Base-by-base conservation (phyloP, 73 alveolate genomes). In the Durusdinium trenchii region DNA sequence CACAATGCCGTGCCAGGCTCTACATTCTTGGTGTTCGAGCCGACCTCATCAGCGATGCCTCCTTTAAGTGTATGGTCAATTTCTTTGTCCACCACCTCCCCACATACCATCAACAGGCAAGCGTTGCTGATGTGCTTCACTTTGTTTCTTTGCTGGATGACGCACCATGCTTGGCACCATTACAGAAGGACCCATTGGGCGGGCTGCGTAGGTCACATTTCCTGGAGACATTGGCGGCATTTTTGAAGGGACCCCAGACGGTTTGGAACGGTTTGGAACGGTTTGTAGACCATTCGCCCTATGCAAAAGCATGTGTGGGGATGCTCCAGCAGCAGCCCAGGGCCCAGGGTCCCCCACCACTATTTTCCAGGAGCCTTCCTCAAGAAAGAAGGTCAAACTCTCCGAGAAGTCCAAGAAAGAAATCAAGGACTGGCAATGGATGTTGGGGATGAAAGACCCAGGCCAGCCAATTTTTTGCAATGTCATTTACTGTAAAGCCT, bases 181-280 rank as follows among this genome's bases (percentile, higher is more conserved):
- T 60, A 32, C 6, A 60, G 73, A 67, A 43, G 14, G 69, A 57
- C 23, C 23, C 32, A 57, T 57, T 23, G 32, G 46, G 81, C 46
- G 23, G 81, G 81, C 45, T 3, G 9, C 42, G 9, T 30, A 67
- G 23, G 42, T 73, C 2, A n/a, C 40, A 73, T 36, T 38, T 38
- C 40, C 14, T 73, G 54, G 20, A 0, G 1, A 7, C 23, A 20
- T 73, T 73, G 14, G 32, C 12, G 84, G 14, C 14, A 36, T 30
- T 73, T 73, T 36, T 7, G 84, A 30, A 73, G 7, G 36, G 50
- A 32, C 40, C 40, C 51, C 84, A 28, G 51, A 71, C 84, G 84
- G 84, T 71, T 71, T 28, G 52, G 51, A 36, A 73, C 84, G 84
- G 84, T 73, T 73, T 32, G 36, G 51, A 36, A 73, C 84, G 84